Conservation (phyloP, 164 flowering plant species). For the Aristolochia fimbriata region DNA sequence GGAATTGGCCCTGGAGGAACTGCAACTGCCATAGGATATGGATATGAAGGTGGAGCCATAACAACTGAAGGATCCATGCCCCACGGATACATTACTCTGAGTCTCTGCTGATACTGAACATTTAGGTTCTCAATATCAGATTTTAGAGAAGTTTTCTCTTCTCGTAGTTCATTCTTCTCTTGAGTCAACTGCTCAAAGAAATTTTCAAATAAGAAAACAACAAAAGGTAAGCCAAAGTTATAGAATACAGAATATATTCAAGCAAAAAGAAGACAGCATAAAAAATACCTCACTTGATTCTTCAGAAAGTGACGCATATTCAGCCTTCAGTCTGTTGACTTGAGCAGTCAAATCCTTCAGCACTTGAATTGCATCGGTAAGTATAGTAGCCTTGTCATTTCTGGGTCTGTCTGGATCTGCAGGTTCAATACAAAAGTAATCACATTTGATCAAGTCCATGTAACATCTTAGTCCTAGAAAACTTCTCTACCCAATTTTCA, state of each 20-base stretch:
- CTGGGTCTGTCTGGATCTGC: conserved; percentile 96
- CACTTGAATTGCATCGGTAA: conserved; percentile 72
- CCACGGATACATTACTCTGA: conserved; percentile 74
- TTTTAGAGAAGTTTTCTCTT: conserved; percentile 77
- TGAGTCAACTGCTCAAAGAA: conserved; percentile 51
- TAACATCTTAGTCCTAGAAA: neutral
- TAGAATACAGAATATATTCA: neutral
- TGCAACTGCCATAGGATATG: conserved; percentile 62
- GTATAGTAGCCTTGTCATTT: conserved; percentile 87
- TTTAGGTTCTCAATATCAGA: conserved; percentile 74
- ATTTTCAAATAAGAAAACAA: neutral
- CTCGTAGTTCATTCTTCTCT: conserved; percentile 93
- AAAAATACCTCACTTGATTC: conserved; percentile 77
- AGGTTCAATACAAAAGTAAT: neutral
- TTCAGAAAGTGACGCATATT: conserved; percentile 54
- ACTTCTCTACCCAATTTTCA: neutral
- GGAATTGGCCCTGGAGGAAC: conserved; percentile 64
- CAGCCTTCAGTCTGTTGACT: conserved; percentile 69
- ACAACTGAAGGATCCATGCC: conserved; percentile 68
- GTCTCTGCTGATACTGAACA: conserved; percentile 67
- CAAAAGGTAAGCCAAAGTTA: neutral
- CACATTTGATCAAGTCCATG: neutral
- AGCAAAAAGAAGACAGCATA: neutral
- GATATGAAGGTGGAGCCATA: conserved; percentile 65
- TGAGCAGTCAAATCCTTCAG: conserved; percentile 80